A percentile compares a stretch with the other conserved stretches of the same genome.
Conservation (phyloP, 306 rosid genomes). For the Pachyrhizus erosus region DNA sequence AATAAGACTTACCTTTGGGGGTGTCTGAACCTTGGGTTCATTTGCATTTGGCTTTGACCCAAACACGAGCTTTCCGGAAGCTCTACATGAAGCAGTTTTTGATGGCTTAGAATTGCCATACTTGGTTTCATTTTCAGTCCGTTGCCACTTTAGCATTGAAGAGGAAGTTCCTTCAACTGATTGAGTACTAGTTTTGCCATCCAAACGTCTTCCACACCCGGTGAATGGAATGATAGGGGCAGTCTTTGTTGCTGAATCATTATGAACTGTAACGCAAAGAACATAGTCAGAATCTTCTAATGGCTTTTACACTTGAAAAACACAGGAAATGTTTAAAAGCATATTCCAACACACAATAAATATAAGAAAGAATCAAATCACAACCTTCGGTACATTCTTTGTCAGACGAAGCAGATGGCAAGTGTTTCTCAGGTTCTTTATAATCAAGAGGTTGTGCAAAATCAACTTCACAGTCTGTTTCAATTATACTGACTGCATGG, state of each 20-base stretch:
- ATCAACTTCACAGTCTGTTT: conserved; percentile 64
- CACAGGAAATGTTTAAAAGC: not conserved
- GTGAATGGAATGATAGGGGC: conserved; percentile 48
- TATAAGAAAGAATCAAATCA: not conserved
- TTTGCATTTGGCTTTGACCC: conserved; percentile 52
- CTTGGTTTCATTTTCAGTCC: conserved; percentile 35
- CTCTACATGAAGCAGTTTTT: conserved; percentile 3
- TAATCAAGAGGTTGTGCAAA: conserved; percentile 56
- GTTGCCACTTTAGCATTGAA: conserved; percentile 38
- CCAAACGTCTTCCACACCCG: conserved; percentile 58
- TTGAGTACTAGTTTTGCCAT: conserved; percentile 52
- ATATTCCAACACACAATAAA: not conserved
- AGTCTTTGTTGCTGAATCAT: conserved; percentile 45
- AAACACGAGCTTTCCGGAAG: conserved; percentile 59
- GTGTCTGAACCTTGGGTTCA: conserved; percentile 17
- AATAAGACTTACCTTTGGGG: conserved; percentile 41
- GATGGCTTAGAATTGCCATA: conserved; percentile 42
- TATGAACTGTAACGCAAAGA: conserved; percentile 47
- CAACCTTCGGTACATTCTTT: conserved; percentile 43
- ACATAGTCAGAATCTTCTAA: not conserved
- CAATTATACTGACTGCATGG: conserved; percentile 53
- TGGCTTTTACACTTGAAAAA: not conserved
- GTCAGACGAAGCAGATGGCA: conserved; percentile 30
- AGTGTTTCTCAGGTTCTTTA: conserved; percentile 35
- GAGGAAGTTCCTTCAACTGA: conserved; percentile 43